Percentiles rank a stretch among this genome's conserved stretches.
phyloP scores from a whole-genome alignment of 2,329 filamentous ascomycete genomes.

The Alternaria sp. region DNA sequence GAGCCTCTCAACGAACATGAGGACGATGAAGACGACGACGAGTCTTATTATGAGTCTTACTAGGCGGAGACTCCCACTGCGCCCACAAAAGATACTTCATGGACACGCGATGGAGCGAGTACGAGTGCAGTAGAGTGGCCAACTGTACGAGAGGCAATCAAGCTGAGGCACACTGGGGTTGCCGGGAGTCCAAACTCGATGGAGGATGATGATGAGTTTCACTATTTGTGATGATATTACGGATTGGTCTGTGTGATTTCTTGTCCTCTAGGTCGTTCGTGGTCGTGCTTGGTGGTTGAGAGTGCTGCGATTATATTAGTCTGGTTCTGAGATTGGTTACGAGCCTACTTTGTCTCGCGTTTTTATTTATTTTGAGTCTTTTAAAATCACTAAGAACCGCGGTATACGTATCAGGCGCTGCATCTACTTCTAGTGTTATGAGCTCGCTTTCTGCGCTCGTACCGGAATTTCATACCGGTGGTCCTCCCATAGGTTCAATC shows the following conservation, averaged over 20 bases:
- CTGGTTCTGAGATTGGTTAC: not conserved
- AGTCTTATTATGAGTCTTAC: not conserved
- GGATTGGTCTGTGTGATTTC: conserved; percentile 22
- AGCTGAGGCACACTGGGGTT: not conserved
- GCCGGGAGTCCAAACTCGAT: not conserved
- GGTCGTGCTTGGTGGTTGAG: not conserved
- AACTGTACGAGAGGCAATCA: conserved; percentile 25
- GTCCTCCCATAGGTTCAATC: not conserved
- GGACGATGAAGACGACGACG: not conserved
- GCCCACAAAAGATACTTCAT: not conserved
- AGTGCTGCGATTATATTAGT: not conserved
- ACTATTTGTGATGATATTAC: conserved; percentile 22
- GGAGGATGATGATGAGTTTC: conserved; percentile 9
- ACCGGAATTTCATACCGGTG: not conserved
- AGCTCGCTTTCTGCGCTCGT: not conserved
- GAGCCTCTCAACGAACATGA: not conserved
- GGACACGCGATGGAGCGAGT: conserved; percentile 1
- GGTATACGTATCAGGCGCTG: not conserved
- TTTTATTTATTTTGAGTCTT: not conserved
- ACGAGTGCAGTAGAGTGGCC: conserved; percentile 30
- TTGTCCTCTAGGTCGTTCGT: not conserved
- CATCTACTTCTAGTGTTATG: not conserved
- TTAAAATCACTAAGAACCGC: not conserved
- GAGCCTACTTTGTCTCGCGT: not conserved
- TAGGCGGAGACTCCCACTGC: conserved; percentile 4